Percentiles rank a stretch among this genome's conserved stretches.
phyloP scores from a whole-genome alignment of 2,329 filamentous ascomycete species.

The Pezicula radicicola region DNA sequence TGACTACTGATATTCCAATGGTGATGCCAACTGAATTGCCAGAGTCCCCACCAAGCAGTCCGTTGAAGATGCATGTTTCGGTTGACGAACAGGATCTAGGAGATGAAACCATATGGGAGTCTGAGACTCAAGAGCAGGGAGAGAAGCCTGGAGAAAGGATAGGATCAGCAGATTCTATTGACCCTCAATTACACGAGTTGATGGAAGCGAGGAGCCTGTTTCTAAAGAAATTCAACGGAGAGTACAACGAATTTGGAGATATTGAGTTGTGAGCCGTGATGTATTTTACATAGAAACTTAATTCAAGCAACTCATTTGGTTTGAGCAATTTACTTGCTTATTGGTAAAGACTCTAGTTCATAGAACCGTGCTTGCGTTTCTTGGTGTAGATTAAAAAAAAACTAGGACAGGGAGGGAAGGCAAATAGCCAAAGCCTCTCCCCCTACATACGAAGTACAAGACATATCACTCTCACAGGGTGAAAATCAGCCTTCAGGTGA shows the following conservation, averaged over 20 bases:
- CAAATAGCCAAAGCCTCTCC: no score
- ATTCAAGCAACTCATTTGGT: no score
- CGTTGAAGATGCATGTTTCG: conserved; percentile 6
- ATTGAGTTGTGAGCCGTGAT: not conserved
- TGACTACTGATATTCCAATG: conserved; percentile 1
- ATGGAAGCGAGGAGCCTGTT: conserved; percentile 1
- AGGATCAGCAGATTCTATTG: not conserved
- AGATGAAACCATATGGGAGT: conserved; percentile 3
- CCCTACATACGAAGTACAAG: no score
- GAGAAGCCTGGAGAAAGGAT: not conserved
- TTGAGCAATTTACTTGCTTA: no score
- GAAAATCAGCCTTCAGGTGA: no score
- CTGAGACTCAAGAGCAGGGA: not conserved
- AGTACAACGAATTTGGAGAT: not conserved
- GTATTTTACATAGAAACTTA: not conserved
- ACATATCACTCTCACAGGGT: no score
- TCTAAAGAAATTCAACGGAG: not conserved
- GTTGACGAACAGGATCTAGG: not conserved
- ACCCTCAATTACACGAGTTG: not conserved
- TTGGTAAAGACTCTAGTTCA: no score
- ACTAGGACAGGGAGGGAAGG: no score
- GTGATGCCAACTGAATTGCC: not conserved
- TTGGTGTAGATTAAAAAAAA: no score
- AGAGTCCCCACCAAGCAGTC: conserved; percentile 8
- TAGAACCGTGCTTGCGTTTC: no score